phyloP scores from a whole-genome alignment of 2,329 filamentous ascomycete species.

The Epichloe elymi region DNA sequence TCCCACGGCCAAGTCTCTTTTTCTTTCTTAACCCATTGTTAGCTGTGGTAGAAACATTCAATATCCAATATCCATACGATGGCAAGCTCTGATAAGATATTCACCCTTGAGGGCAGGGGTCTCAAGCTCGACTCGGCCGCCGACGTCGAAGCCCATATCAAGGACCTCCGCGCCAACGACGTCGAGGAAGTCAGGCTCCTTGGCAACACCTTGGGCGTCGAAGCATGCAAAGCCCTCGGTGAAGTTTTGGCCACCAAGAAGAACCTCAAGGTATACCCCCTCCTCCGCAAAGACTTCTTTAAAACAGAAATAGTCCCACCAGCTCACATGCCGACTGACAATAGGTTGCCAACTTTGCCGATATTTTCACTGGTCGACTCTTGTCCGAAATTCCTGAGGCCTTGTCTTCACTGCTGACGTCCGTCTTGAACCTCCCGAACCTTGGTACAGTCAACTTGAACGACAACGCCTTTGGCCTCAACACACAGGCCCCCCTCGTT shows the following conservation, averaged over 20 bases:
- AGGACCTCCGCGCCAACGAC: constrained; percentile 56
- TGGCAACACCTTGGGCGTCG: constrained; percentile 87
- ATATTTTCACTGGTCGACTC: constrained; percentile 93
- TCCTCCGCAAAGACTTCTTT: background rate
- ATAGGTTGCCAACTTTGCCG: constrained; percentile 75
- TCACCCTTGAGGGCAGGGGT: constrained; percentile 82
- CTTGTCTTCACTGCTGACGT: constrained; percentile 70
- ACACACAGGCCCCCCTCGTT: constrained; percentile 84
- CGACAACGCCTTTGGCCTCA: constrained; percentile 95
- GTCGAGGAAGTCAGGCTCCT: constrained; percentile 76
- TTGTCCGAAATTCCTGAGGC: constrained; percentile 89
- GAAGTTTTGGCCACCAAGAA: constrained; percentile 76
- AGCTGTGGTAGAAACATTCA: background rate
- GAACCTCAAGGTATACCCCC: constrained; percentile 46
- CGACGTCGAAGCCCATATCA: constrained; percentile 76
- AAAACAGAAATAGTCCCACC: background rate
- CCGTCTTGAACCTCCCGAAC: constrained; percentile 72
- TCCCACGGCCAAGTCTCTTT: background rate
- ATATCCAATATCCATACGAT: constrained; percentile 10
- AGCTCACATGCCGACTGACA: constrained; percentile 1
- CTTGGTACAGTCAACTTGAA: constrained; percentile 90
- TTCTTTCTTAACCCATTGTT: constrained; percentile 2
- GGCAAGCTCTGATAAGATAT: constrained; percentile 44
- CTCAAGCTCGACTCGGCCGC: constrained; percentile 84
- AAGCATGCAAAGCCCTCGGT: constrained; percentile 73